Evolutionary conservation across 345 rosid species (phyloP).

Genomic region (Sisymbrium irio): DNA sequence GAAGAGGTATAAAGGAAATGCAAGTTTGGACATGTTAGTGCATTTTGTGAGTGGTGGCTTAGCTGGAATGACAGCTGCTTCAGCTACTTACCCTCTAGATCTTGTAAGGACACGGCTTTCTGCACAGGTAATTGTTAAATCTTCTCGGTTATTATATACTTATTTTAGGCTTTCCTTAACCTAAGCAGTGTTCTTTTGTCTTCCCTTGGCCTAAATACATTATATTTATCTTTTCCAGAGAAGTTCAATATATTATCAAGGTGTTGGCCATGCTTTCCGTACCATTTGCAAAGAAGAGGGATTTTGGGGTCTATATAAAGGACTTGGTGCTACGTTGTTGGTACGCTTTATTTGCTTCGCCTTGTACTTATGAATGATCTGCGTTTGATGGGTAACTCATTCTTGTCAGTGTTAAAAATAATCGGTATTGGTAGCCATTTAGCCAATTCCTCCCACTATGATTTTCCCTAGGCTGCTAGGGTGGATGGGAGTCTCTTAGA

Average conservation of each 20-base stretch:
- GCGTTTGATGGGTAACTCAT: not conserved
- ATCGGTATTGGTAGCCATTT: not conserved
- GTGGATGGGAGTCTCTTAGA: conserved; percentile 15
- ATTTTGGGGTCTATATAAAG: conserved; percentile 75
- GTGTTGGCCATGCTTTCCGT: conserved; percentile 77
- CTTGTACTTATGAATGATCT: not conserved
- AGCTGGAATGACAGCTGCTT: conserved; percentile 96
- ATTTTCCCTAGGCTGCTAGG: conserved; percentile 1
- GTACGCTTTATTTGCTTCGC: conserved; percentile 38
- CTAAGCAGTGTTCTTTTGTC: not conserved
- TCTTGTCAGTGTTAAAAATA: not conserved
- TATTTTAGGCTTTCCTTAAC: not conserved
- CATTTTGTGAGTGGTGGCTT: conserved; percentile 82
- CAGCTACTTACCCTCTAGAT: conserved; percentile 96
- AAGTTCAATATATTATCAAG: conserved; percentile 70
- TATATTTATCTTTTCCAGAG: conserved; percentile 50
- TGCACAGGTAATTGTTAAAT: conserved; percentile 63
- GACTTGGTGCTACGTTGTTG: conserved; percentile 89
- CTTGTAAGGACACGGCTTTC: conserved; percentile 96
- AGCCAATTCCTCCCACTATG: not conserved
- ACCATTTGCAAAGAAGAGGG: conserved; percentile 90
- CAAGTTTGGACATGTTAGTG: conserved; percentile 47
- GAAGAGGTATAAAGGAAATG: conserved; percentile 45
- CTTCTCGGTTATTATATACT: not conserved
- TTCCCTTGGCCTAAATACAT: not conserved